Base-by-base conservation (phyloP, 768 basidiomycete genomes). In the Rhodotorula paludigena region DNA sequence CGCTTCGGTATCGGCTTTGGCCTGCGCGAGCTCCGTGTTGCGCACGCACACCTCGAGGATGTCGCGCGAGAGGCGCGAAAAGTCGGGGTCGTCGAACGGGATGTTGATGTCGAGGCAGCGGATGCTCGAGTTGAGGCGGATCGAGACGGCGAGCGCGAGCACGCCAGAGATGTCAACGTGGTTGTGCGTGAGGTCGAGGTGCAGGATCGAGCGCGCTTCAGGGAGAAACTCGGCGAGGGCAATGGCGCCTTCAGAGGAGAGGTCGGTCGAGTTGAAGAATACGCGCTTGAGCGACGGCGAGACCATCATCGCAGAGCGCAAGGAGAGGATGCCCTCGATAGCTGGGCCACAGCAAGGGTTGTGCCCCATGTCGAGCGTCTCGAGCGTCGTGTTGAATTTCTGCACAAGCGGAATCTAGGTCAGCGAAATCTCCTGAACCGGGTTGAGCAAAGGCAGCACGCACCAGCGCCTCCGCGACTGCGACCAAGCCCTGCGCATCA, bases 171-270 rank as follows among this genome's bases (percentile, higher is more conserved):
- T 82, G 75, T 92, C 92, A 39, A 98, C 80, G 14, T 60, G 44
- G 57, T 75, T 76, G 51, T 67, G 68, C 9, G 74, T 73, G 45
- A 75, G 80, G 78, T 97, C 96, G 60, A 99, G 85, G 77, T 98
- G 93, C 0, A 97, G 82, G 9, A 99, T 82, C 0, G 88, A 88
- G 25, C 82, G 84, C 0, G 89, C 87, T 77, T 98, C 93, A 0
- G 93, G 92, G 1, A 98, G 84, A 81, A 96, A 98, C 77, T 98
- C 94, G 5, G 94, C 96, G 3, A 98, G 84, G 0, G 91, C 88
- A 69, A 98, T 98, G 1, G 94, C 93, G 3, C 92, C 92, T 0
- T 86, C 81, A 1, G 89, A 88, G 0, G 85, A 84, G 75, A 98
- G 83, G 8, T 82, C 81, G 0, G 93, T 96, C 5, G 87, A 85